Conservation (phyloP, 78 protist genomes). For the Bigelowiella natans region DNA sequence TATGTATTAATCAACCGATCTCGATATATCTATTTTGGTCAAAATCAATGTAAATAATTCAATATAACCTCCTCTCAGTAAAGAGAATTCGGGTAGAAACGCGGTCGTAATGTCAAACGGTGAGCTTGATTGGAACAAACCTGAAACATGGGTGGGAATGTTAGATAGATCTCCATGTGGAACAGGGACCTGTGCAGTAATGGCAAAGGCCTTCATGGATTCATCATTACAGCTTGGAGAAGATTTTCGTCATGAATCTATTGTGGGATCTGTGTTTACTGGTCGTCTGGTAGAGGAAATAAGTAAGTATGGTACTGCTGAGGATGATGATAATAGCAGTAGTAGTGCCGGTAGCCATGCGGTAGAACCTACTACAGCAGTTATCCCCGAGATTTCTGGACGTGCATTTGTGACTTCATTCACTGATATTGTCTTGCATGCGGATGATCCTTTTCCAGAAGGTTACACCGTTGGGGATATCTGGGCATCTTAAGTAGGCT, state of each 20-base stretch:
- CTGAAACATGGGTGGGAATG: conserved; percentile 7
- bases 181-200: conserved; percentile 27
- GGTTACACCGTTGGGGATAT: conserved; percentile 20
- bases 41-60: too few relatives aligned
- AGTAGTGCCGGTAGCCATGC: not conserved
- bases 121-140: not conserved
- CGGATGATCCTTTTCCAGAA: conserved; percentile 15
- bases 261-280: not conserved
- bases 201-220: not conserved
- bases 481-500: not conserved
- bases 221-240: not conserved
- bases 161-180: conserved; percentile 27
- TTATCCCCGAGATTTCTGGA: not conserved
- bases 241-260: conserved; percentile 5
- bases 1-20: too few relatives aligned
- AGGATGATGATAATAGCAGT: too few relatives aligned
- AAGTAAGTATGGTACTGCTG: too few relatives aligned
- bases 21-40: too few relatives aligned
- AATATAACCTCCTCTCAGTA: not conserved
- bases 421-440: not conserved
- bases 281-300: not conserved
- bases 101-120: conserved; percentile 23
- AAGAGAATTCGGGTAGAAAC: not conserved
- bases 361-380: not conserved
- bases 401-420: not conserved